Base-by-base conservation (phyloP, 2,329 filamentous ascomycete species). In the Ophiostoma ips region DNA sequence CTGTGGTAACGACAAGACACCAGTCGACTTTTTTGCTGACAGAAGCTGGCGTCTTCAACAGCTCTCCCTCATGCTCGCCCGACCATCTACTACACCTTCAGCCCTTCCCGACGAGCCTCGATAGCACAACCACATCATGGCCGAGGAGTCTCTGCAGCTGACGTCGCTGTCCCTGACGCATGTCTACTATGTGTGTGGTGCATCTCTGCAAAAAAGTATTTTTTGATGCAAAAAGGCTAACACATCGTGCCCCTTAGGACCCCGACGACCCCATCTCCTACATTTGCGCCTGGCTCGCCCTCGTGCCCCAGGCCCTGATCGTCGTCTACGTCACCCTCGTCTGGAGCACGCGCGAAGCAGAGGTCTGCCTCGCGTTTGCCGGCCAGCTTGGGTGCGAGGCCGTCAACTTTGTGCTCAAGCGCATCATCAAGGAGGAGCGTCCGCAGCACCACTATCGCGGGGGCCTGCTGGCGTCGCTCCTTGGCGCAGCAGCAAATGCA, bases 311-410 rank as follows among this genome's bases (percentile, higher is more conserved):
- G 66, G 88, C 83, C 19, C 79, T 98, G 54, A 88, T 87, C 64
- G 76, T 98, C 60, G 79, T 87, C 59, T 98, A 98, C 66, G 84
- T 80, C 31, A 92, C 90, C 19, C 74, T 98, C 53, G 81, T 94
- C 63, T 92, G 88, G 82, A 84, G 86, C 53, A 87, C 88, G 35
- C 85, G 92, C 62, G 92, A 98, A 68, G 75, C 83, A 60, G 92
- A 98, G 64, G 82, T 98, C 40, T 68, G 82, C 43, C 75, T 96
- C 58, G 89, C 95, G 79, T 94, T 95, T 64, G 79, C 77, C 21
- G 94, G 94, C 47, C 92, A 98, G 66, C 78, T 96, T 66, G 81
- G 75, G 47, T 96, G 90, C 70, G 94, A 98, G 65, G 88, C 77
- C 28, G 69, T 94, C 59, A 98, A 98, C 67, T 95, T 94, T 65